Percentiles rank a stretch among this genome's conserved stretches.
These are phyloP conservation scores for Corylus avellana DNA, from an alignment of 306 rosid species.

Conservation along the genomic window DNA sequence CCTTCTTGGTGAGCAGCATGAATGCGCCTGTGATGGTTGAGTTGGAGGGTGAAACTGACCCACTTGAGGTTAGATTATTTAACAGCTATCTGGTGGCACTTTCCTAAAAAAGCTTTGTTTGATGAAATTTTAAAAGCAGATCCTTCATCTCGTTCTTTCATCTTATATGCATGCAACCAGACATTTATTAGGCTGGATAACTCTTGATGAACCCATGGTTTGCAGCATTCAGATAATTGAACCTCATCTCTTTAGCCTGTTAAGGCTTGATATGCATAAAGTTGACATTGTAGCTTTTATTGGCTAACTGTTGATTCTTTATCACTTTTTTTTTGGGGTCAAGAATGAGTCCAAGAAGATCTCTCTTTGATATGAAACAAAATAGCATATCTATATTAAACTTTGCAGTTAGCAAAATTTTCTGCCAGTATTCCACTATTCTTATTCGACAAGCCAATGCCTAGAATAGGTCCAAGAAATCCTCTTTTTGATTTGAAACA, in stretches of 20 bases:
- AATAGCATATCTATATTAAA: too few species aligned
- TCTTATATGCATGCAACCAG: neutral
- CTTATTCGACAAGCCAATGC: too few species aligned
- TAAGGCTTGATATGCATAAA: neutral
- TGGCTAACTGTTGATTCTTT: too few species aligned
- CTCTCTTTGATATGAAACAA: too few species aligned
- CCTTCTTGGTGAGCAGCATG: conserved; percentile 61
- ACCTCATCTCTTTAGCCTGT: conserved; percentile 4
- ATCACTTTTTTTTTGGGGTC: neutral
- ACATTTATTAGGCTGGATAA: neutral
- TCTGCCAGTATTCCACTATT: too few species aligned
- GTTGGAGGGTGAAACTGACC: conserved; percentile 95
- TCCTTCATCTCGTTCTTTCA: neutral
- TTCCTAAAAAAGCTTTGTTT: neutral
- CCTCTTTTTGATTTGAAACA: too few species aligned
- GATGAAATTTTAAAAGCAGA: neutral
- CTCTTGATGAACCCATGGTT: neutral
- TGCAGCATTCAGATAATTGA: conserved; percentile 14
- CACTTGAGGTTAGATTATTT: conserved; percentile 68
- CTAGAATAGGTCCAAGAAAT: too few species aligned
- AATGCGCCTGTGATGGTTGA: conserved; percentile 98
- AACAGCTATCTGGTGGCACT: neutral
- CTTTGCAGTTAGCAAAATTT: too few species aligned
- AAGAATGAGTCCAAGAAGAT: too few species aligned
- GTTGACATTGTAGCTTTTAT: too few species aligned